Conservation (phyloP, 768 basidiomycete genomes). For the Leucosporidium creatinivorum region DNA sequence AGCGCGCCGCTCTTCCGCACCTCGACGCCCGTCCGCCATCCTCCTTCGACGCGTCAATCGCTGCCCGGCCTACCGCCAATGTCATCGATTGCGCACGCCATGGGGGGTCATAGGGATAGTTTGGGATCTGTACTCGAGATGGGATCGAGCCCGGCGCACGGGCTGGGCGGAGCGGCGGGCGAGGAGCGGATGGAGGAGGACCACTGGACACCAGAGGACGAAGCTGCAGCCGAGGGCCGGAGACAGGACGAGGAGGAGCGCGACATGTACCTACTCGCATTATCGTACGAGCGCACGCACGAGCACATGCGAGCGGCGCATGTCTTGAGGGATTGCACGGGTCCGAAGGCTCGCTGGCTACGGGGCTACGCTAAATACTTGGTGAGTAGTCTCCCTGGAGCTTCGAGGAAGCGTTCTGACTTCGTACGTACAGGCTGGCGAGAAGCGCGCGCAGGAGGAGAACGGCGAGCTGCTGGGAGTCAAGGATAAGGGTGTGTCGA, state of each 20-base stretch:
- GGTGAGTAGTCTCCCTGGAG: slow-evolving; percentile 49
- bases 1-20: slow-evolving; percentile 9
- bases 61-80: background rate
- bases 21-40: slow-evolving; percentile 10
- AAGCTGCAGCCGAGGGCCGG: background rate
- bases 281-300: slow-evolving; percentile 63
- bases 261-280: slow-evolving; percentile 63
- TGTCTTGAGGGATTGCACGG: slow-evolving; percentile 57
- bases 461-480: slow-evolving; percentile 60
- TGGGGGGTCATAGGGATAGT: slow-evolving; percentile 1
- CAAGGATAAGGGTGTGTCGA: slow-evolving; percentile 66
- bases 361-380: slow-evolving; percentile 73
- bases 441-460: slow-evolving; percentile 71
- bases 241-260: slow-evolving; percentile 51
- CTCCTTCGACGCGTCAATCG: background rate
- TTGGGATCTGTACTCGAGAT: slow-evolving; percentile 21
- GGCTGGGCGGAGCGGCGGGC: background rate
- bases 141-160: slow-evolving; percentile 12
- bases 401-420: background rate
- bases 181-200: slow-evolving; percentile 1
- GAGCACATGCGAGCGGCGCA: slow-evolving; percentile 70
- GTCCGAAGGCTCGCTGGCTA: slow-evolving; percentile 68
- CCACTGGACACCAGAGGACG: background rate
- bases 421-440: slow-evolving; percentile 59
- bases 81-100: background rate